Base-by-base conservation (phyloP, 1,284 basidiomycete species). In the Lentinus polychrous region DNA sequence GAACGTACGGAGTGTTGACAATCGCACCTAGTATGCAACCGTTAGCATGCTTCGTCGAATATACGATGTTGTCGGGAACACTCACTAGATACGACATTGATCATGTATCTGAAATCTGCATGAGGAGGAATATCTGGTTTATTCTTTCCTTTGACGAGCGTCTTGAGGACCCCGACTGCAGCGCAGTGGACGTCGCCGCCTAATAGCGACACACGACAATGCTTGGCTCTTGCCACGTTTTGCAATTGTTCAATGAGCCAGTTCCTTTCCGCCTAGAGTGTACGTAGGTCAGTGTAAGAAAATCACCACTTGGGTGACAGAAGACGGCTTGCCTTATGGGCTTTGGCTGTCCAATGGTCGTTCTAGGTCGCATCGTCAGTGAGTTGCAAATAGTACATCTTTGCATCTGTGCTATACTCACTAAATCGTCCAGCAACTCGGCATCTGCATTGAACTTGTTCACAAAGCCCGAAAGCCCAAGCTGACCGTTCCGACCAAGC, bases 361-460 rank as follows among this genome's bases (percentile, higher is more conserved):
- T 91, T 92, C 83, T 87, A 49, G n/a, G 43, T 22, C n/a, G 32
- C 33, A 41, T 35, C 20, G 36, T 48, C 24, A 23, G 17, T 50
- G 20, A 10, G 14, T 7, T 15, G 23, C 15, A 48, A 20, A 20
- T 14, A 11, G 24, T 5, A 18, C 22, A 22, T 23, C 3, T 17
- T 14, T 8, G 14, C 17, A 43, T 4, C 15, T n/a, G n/a, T n/a
- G 17, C 3, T 36, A 38, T 3, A 60, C 78, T 45, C 53, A 85
- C 85, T 64, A 96, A 74, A 69, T 97, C 94, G 67, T 98, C 94
- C 46, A 96, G 75, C 36, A 96, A 68, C 66, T 95, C 93, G 0
- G 91, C 86, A 44, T 94, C 89, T 23, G 83, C 82, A 65, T 96
- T 94, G 68, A 95, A 96, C 63, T 90, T 91, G 66, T 95, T 94